phyloP scores from a whole-genome alignment of 2,329 filamentous ascomycete species.

The Hyphodiscus sp. region DNA sequence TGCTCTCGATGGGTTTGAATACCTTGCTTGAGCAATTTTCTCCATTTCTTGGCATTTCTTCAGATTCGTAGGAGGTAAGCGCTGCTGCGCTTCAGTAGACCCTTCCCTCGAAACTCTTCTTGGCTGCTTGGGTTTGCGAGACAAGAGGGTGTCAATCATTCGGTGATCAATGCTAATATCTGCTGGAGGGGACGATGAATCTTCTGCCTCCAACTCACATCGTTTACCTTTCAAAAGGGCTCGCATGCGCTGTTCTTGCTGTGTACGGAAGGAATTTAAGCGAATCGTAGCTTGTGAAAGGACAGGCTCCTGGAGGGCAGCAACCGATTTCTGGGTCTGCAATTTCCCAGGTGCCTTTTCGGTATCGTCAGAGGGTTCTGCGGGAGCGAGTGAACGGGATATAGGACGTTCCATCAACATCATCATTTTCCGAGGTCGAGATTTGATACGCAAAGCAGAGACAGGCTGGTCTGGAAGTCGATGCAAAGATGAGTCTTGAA shows the following conservation, averaged over 20 bases:
- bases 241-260: slow-evolving; percentile 15
- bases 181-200: slow-evolving; percentile 6
- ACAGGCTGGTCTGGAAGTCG: slow-evolving; percentile 6
- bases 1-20: neutral
- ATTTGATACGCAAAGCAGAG: slow-evolving; percentile 26
- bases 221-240: slow-evolving; percentile 11
- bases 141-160: slow-evolving; percentile 15
- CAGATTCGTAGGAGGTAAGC: neutral
- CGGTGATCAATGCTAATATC: slow-evolving; percentile 18
- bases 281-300: slow-evolving; percentile 17
- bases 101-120: neutral
- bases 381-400: slow-evolving; percentile 6
- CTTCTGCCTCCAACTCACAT: slow-evolving; percentile 5
- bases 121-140: slow-evolving; percentile 7
- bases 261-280: slow-evolving; percentile 13
- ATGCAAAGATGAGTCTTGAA: slow-evolving; percentile 1
- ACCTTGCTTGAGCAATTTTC: neutral
- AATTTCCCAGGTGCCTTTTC: neutral
- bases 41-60: neutral
- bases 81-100: neutral
- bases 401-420: slow-evolving; percentile 24
- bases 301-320: slow-evolving; percentile 1
- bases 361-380: neutral
- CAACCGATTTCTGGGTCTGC: neutral
- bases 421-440: slow-evolving; percentile 26